phyloP scores from a whole-genome alignment of 179 eudicot genomes.

The Corrigiola litoralis region DNA sequence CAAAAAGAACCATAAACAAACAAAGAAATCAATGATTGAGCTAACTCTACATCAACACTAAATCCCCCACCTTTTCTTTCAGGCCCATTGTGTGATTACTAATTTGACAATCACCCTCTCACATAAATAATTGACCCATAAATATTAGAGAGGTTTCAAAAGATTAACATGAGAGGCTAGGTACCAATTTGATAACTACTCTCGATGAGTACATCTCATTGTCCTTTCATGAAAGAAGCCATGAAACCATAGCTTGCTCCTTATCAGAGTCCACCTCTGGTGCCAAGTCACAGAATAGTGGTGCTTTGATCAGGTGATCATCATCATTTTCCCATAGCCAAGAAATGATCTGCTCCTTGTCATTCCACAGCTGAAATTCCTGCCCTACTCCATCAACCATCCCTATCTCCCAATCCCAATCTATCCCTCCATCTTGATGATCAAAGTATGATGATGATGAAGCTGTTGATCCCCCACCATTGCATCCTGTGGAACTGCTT shows the following conservation, averaged over 20 bases:
- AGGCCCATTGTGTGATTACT: too few species aligned
- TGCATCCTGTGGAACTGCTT: background rate
- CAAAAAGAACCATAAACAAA: background rate
- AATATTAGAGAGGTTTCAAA: too few species aligned
- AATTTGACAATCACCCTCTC: too few species aligned
- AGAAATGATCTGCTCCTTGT: slow-evolving; percentile 35
- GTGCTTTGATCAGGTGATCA: slow-evolving; percentile 1
- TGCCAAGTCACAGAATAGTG: slow-evolving; percentile 6
- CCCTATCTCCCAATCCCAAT: slow-evolving; percentile 31
- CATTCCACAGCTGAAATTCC: slow-evolving; percentile 18
- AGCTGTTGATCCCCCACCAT: slow-evolving; percentile 18
- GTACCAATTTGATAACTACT: background rate
- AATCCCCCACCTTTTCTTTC: too few species aligned
- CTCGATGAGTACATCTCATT: background rate
- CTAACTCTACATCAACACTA: background rate
- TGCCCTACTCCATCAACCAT: slow-evolving; percentile 14
- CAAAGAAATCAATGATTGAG: background rate
- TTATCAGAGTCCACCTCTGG: slow-evolving; percentile 23
- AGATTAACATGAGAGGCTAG: background rate
- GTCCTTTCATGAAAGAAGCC: slow-evolving; percentile 42
- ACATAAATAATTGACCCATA: too few species aligned
- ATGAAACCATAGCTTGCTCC: slow-evolving; percentile 50
- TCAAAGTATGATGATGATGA: slow-evolving; percentile 22
- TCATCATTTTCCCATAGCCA: slow-evolving; percentile 40
- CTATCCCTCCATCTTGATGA: slow-evolving; percentile 9